phyloP scores from a whole-genome alignment of 1,139 yeast species.

The Hansenula lynferdii region DNA sequence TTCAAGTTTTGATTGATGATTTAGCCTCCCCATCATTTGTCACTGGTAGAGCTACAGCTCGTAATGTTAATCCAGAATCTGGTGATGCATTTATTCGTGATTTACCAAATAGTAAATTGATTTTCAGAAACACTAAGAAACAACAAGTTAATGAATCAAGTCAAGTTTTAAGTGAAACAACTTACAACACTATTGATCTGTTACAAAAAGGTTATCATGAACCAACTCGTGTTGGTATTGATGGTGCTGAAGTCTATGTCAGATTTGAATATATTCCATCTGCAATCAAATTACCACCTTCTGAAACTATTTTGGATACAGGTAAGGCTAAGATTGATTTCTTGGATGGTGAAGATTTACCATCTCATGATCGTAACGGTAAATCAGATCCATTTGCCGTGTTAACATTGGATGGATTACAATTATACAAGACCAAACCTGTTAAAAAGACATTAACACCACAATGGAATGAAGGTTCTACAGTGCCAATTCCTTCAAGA shows the following conservation, averaged over 20 bases:
- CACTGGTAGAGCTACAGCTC: slow-evolving; percentile 35
- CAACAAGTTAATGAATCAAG: slow-evolving; percentile 41
- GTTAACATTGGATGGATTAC: slow-evolving; percentile 48
- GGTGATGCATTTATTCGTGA: slow-evolving; percentile 67
- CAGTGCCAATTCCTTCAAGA: slow-evolving; percentile 60
- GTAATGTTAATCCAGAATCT: slow-evolving; percentile 29
- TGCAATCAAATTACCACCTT: slow-evolving; percentile 44
- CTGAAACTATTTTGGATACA: slow-evolving; percentile 63
- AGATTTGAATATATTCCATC: slow-evolving; percentile 61
- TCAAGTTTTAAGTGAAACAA: slow-evolving; percentile 46
- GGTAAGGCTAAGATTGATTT: slow-evolving; percentile 56
- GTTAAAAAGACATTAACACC: slow-evolving; percentile 67
- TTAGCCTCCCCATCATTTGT: slow-evolving; percentile 53
- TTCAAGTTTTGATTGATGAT: slow-evolving; percentile 65
- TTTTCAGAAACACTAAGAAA: slow-evolving; percentile 51
- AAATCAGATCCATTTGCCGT: slow-evolving; percentile 66
- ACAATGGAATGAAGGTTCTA: slow-evolving; percentile 58
- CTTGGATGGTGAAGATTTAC: slow-evolving; percentile 46
- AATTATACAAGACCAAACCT: slow-evolving; percentile 52
- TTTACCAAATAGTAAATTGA: slow-evolving; percentile 51
- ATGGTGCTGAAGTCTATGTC: slow-evolving; percentile 38
- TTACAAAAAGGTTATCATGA: slow-evolving; percentile 42
- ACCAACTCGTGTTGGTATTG: slow-evolving; percentile 42
- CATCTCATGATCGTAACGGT: slow-evolving; percentile 64
- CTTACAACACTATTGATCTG: slow-evolving; percentile 47